Evolutionary conservation across 1,284 basidiomycete species (phyloP), one percentile per base, ranked within the genome.

Genomic region (Cryptococcus sp.): DNA sequence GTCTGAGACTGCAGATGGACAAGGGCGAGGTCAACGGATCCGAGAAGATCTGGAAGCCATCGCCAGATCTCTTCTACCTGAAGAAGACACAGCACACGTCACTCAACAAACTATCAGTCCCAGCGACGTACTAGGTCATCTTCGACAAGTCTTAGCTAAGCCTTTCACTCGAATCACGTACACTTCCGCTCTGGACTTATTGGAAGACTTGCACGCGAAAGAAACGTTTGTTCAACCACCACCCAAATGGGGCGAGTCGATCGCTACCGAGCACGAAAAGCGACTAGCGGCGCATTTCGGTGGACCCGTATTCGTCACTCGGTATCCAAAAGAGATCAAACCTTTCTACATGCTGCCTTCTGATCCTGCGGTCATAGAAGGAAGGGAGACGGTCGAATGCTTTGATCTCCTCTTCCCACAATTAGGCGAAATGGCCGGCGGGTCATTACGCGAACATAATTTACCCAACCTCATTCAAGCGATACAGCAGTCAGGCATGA

Each of bases 261-360:
- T 99, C 25, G 86, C 88, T 64, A 89, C 88, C 71, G 94, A 97
- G 74, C 94, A 98, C 75, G 96, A 99, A 77, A 86, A 86, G 57
- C 96, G 88, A 85, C 82, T 99, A 3, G 89, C 92, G 0, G 85
- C 87, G 48, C 61, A 77, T 44, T 78, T 87, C 50, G 61, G 57
- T 38, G 87, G 87, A 0, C 95, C 96, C 0, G 83, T 94, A 0
- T 98, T 98, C 72, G 88, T 99, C 46, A 91, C 87, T 4, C 86
- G 95, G 74, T 99, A 98, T 74, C 95, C 95, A 0, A 78, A 81
- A 1, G 37, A 66, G 0, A 76, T 90, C 62, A 99, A 99, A 77
- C 92, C 96, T 8, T 99, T 98, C 79, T 99, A 99, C 80, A 98
- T 98, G 96, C 87, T 75, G n/a, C 73, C 75, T 4, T 64, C 65